phyloP scores from a whole-genome alignment of 495 filamentous ascomycete species.

The Ascodesmis nigricans region DNA sequence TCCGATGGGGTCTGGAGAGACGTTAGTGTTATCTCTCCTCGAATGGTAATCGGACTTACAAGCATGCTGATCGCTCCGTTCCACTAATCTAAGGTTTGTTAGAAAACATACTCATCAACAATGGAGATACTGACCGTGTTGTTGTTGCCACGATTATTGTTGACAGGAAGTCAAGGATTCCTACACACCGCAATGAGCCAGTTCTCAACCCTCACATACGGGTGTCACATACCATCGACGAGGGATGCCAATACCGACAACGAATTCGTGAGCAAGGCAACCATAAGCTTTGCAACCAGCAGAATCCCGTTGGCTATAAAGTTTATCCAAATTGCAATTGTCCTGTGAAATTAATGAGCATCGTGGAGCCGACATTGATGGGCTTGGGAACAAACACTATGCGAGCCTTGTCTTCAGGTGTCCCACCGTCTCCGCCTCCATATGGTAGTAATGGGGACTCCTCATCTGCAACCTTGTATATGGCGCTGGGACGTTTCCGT shows the following conservation, averaged over 20 bases:
- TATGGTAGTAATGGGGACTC: slow-evolving; percentile 10
- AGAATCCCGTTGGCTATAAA: slow-evolving; percentile 62
- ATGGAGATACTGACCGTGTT: slow-evolving; percentile 27
- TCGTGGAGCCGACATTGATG: slow-evolving; percentile 3
- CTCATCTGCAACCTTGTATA: slow-evolving; percentile 15
- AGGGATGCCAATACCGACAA: slow-evolving; percentile 74
- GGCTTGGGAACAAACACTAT: slow-evolving; percentile 8
- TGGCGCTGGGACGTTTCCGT: slow-evolving; percentile 10
- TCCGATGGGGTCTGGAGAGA: slow-evolving; percentile 65
- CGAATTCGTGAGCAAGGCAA: slow-evolving; percentile 55
- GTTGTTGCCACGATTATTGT: slow-evolving; percentile 76
- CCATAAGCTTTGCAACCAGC: slow-evolving; percentile 56
- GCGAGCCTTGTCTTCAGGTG: slow-evolving; percentile 11
- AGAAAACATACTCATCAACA: no score
- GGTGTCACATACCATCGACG: slow-evolving; percentile 34
- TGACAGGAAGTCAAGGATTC: slow-evolving; percentile 64
- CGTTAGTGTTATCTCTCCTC: no score
- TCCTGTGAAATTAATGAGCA: slow-evolving; percentile 33
- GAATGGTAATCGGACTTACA: slow-evolving; percentile 37
- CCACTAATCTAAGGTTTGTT: no score
- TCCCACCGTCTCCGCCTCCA: slow-evolving; percentile 16
- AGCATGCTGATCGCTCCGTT: not conserved
- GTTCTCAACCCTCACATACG: not conserved
- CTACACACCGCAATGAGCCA: slow-evolving; percentile 18
- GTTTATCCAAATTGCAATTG: slow-evolving; percentile 66